These are phyloP conservation scores for Oxyria digyna DNA, from an alignment of 148 eudicot species.

Conservation along the genomic window DNA sequence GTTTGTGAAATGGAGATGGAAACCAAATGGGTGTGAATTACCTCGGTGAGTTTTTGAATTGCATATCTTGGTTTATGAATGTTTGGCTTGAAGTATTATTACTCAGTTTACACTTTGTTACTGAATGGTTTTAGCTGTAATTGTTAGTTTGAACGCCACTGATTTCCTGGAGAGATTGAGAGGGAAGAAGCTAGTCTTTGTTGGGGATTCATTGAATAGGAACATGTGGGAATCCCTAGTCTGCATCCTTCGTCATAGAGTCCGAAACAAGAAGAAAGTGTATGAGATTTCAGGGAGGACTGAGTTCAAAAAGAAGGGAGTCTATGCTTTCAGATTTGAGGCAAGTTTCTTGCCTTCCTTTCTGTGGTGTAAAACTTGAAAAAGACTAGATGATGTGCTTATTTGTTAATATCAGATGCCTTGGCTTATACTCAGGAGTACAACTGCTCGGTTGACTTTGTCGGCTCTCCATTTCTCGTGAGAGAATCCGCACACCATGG, in stretches of 20 bases:
- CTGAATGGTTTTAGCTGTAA: not conserved
- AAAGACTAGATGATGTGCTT: not conserved
- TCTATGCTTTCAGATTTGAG: conserved; percentile 78
- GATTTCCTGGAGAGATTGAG: conserved; percentile 55
- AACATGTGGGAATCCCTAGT: conserved; percentile 98
- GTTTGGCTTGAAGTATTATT: not conserved
- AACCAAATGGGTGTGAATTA: conserved; percentile 59
- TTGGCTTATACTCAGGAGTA: conserved; percentile 50
- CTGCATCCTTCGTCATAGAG: conserved; percentile 50
- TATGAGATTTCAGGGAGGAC: conserved; percentile 62
- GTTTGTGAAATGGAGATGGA: conserved; percentile 73
- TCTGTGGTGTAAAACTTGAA: not conserved
- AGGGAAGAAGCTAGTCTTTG: conserved; percentile 80
- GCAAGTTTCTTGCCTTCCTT: conserved; percentile 18
- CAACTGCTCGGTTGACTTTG: conserved; percentile 70
- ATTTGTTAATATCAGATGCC: conserved; percentile 2
- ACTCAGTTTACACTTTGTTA: not conserved
- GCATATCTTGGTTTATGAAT: not conserved
- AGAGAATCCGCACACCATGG: conserved; percentile 37
- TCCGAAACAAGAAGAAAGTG: conserved; percentile 45
- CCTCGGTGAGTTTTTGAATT: conserved; percentile 44
- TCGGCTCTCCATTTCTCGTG: conserved; percentile 71
- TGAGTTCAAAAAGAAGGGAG: conserved; percentile 68
- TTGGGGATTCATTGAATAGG: conserved; percentile 92
- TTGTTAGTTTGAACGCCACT: conserved; percentile 48